Evolutionary conservation across 441 rosid genomes (phyloP).

Genomic region (Brassica balearica): DNA sequence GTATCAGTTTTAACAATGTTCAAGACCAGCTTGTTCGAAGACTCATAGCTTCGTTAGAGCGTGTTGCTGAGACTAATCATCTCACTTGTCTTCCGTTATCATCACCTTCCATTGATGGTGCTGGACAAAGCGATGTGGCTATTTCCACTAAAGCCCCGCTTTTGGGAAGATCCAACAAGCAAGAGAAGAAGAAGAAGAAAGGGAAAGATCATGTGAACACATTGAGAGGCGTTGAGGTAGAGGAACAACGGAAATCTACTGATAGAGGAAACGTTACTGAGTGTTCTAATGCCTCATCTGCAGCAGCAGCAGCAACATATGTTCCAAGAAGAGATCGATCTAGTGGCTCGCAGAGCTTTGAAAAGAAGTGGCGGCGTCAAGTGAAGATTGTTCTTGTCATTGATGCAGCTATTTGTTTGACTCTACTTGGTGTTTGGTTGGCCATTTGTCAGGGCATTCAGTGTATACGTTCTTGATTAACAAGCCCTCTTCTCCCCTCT

Average conservation of each 20-base stretch:
- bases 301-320: constrained; percentile 52
- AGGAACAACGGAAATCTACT: constrained; percentile 61
- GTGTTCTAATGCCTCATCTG: constrained; percentile 46
- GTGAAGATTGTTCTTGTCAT: constrained; percentile 74
- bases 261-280: constrained; percentile 64
- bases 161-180: constrained; percentile 65
- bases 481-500: constrained; percentile 2
- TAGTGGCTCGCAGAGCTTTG: constrained; percentile 53
- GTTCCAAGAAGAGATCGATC: constrained; percentile 72
- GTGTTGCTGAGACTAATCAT: constrained; percentile 49
- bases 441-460: constrained; percentile 65
- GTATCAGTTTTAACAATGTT: constrained; percentile 48
- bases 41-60: constrained; percentile 52
- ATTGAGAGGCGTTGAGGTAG: constrained; percentile 66
- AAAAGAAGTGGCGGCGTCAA: constrained; percentile 80
- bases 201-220: constrained; percentile 65
- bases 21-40: constrained; percentile 68
- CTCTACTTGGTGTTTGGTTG: constrained; percentile 71
- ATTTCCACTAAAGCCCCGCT: constrained; percentile 76
- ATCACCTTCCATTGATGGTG: constrained; percentile 54
- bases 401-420: constrained; percentile 74
- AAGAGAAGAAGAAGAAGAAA: constrained; percentile 62
- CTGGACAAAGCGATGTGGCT: constrained; percentile 53
- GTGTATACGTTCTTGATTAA: constrained; percentile 53
- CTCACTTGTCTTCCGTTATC: constrained; percentile 47